Evolutionary conservation across 768 basidiomycete species (phyloP).

Genomic region (Lyophyllum decastes): DNA sequence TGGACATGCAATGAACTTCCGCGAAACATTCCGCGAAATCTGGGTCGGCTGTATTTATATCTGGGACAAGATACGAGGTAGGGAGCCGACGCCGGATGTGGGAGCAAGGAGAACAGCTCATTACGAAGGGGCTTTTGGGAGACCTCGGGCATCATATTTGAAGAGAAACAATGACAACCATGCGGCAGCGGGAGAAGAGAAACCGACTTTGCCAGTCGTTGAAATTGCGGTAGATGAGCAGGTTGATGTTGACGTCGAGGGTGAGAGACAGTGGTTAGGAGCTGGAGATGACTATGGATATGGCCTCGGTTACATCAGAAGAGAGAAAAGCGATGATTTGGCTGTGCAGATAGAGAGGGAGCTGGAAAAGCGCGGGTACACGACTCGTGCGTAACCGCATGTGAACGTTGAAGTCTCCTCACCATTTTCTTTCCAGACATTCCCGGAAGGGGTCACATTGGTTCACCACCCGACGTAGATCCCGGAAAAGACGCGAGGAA

Average conservation of each 20-base stretch:
- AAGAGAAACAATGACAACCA: constrained; percentile 3
- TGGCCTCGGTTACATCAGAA: constrained; percentile 35
- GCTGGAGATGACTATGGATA: constrained; percentile 46
- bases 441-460: not conserved
- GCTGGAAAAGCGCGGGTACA: constrained; percentile 48
- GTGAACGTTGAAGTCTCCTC: not conserved
- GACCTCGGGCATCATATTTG: constrained; percentile 26
- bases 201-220: constrained; percentile 28
- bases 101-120: constrained; percentile 43
- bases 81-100: constrained; percentile 51
- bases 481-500: constrained; percentile 21
- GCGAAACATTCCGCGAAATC: constrained; percentile 68
- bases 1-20: constrained; percentile 66
- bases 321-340: constrained; percentile 55
- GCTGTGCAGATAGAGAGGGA: constrained; percentile 56
- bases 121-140: constrained; percentile 47
- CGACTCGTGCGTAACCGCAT: constrained; percentile 28
- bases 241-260: constrained; percentile 42
- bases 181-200: constrained; percentile 14
- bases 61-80: constrained; percentile 50
- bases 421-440: constrained; percentile 2
- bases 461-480: constrained; percentile 12
- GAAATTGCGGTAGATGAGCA: constrained; percentile 42
- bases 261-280: constrained; percentile 55
- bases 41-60: constrained; percentile 61